phyloP scores from a whole-genome alignment of 2,329 filamentous ascomycete species.

The Fusarium domesticum region DNA sequence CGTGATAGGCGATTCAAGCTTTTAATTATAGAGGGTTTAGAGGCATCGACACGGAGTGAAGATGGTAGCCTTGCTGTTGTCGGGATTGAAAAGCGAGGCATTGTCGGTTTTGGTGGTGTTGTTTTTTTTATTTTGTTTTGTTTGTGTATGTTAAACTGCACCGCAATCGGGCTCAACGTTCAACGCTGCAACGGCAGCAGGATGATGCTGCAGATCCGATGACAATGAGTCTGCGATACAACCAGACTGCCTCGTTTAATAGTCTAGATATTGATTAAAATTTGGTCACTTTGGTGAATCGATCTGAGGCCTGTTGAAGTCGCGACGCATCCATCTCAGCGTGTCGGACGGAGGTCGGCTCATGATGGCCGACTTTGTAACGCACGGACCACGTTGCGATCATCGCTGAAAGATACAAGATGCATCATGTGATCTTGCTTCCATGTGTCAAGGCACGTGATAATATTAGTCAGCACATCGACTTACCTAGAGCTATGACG shows the following conservation, averaged over 20 bases:
- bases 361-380: background rate
- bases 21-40: conserved; percentile 63
- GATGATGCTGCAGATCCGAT: too few relatives aligned
- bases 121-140: background rate
- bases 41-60: conserved; percentile 63
- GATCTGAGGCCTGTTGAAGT: background rate
- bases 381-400: background rate
- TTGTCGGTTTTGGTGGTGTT: conserved; percentile 22
- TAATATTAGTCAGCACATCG: too few relatives aligned
- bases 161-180: too few relatives aligned
- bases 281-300: background rate
- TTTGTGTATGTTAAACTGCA: too few relatives aligned
- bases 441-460: too few relatives aligned
- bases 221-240: too few relatives aligned
- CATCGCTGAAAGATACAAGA: background rate
- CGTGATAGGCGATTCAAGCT: conserved; percentile 68
- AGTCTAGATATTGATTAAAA: background rate
- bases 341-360: background rate
- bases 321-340: background rate
- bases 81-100: conserved; percentile 63
- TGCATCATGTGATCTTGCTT: background rate
- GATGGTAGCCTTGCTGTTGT: conserved; percentile 71
- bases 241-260: too few relatives aligned
- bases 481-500: too few relatives aligned
- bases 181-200: too few relatives aligned